Evolutionary conservation across 225 moss, liverwort and hornwort species (phyloP).

Genomic region (Pleurozium schreberi): DNA sequence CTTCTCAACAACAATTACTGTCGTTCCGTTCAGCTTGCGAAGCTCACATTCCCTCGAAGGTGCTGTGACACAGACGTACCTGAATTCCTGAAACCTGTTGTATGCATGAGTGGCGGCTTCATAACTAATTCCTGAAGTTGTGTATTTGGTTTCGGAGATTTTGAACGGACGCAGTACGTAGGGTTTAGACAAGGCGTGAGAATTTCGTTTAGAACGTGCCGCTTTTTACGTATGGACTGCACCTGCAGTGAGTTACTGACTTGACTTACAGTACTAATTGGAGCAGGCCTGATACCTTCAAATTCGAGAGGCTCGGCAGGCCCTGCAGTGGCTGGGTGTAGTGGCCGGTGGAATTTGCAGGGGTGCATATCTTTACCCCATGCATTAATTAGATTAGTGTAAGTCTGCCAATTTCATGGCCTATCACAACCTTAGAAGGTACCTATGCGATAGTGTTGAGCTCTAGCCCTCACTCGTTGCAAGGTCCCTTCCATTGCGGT

Average conservation of each 20-base stretch:
- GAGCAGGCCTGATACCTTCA: background rate
- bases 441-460: background rate
- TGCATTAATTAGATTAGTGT: background rate
- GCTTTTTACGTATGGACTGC: background rate
- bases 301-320: background rate
- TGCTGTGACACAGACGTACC: background rate
- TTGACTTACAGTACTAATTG: background rate
- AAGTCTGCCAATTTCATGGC: background rate
- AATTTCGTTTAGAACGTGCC: too few relatives aligned
- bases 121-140: too few relatives aligned
- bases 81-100: background rate
- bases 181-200: too few relatives aligned
- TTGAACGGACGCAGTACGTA: background rate
- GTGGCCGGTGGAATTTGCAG: background rate
- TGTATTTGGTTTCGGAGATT: background rate
- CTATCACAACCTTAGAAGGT: background rate
- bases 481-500: background rate
- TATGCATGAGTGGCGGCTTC: too few relatives aligned
- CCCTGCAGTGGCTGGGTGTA: background rate
- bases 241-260: background rate
- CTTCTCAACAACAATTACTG: background rate
- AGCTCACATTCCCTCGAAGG: background rate
- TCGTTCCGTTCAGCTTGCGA: background rate
- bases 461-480: too few relatives aligned
- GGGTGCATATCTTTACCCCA: background rate